Evolutionary conservation across 495 filamentous ascomycete genomes (phyloP).

Genomic region (Penicillium malachiteum): DNA sequence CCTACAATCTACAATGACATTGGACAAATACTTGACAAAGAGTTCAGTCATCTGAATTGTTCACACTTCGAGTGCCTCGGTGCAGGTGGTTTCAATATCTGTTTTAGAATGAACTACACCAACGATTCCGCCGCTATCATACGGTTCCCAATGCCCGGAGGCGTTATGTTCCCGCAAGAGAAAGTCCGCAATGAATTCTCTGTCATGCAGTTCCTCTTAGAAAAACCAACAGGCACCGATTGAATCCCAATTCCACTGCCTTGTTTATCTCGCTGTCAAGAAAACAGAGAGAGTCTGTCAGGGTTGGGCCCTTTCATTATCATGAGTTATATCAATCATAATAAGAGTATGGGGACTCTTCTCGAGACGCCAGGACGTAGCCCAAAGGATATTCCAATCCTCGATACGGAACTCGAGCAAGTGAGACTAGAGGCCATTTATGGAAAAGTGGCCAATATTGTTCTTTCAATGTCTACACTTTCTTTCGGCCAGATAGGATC

Average conservation of each 20-base stretch:
- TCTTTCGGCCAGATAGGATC: neutral
- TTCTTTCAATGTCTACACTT: neutral
- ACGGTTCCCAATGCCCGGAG: conserved; percentile 15
- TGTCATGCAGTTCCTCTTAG: conserved; percentile 38
- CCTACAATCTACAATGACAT: conserved; percentile 5
- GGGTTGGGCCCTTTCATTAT: conserved; percentile 27
- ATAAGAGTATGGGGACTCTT: conserved; percentile 25
- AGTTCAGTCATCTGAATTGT: conserved; percentile 9
- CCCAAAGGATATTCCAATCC: conserved; percentile 12
- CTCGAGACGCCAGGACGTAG: conserved; percentile 25
- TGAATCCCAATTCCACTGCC: conserved; percentile 32
- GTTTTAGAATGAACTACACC: conserved; percentile 18
- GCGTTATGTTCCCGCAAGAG: conserved; percentile 34
- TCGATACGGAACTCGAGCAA: conserved; percentile 24
- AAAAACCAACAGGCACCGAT: conserved; percentile 26
- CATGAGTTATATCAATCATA: conserved; percentile 43
- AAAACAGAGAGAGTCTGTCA: conserved; percentile 18
- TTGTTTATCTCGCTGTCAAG: conserved; percentile 33
- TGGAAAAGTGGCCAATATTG: neutral
- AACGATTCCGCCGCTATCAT: conserved; percentile 20
- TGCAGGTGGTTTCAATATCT: conserved; percentile 18
- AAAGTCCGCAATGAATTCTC: conserved; percentile 40
- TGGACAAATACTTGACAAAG: conserved; percentile 5
- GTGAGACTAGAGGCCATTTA: conserved; percentile 15
- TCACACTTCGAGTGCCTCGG: neutral